Percentiles rank a stretch among this genome's conserved stretches.
These are phyloP conservation scores for Canavalia gladiata DNA, from an alignment of 306 rosid genomes.

Conservation along the genomic window DNA sequence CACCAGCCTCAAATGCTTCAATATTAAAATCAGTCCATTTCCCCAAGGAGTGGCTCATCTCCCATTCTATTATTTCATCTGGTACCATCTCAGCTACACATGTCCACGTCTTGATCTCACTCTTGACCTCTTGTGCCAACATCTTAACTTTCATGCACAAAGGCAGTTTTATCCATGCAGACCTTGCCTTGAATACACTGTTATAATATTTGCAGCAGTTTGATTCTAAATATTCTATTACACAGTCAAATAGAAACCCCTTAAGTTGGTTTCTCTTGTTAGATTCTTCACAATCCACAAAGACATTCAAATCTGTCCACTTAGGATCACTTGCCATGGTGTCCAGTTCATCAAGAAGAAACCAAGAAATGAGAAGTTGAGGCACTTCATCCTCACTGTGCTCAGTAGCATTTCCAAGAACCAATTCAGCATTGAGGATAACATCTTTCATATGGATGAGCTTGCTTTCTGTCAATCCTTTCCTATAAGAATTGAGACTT, in stretches of 20 bases:
- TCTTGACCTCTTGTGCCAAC: conserved; percentile 57
- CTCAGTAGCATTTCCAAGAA: conserved; percentile 54
- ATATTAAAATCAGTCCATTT: conserved; percentile 73
- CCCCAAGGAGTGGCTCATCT: conserved; percentile 72
- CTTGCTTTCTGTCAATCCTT: conserved; percentile 55
- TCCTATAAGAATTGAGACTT: conserved; percentile 49
- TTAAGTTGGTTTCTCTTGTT: conserved; percentile 52
- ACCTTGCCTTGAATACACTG: conserved; percentile 48
- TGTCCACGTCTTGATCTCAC: conserved; percentile 67
- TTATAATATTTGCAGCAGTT: conserved; percentile 54
- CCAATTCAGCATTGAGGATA: conserved; percentile 66
- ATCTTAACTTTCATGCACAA: conserved; percentile 44
- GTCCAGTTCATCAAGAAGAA: conserved; percentile 62
- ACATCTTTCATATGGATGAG: conserved; percentile 63
- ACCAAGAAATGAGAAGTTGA: conserved; percentile 49
- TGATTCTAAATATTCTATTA: conserved; percentile 68
- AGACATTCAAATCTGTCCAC: conserved; percentile 44
- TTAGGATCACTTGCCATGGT: conserved; percentile 45
- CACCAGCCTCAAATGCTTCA: conserved; percentile 76
- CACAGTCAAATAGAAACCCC: conserved; percentile 68
- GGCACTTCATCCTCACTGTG: conserved; percentile 39
- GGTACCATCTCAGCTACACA: conserved; percentile 58
- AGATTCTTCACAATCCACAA: conserved; percentile 40
- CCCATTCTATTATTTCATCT: conserved; percentile 77
- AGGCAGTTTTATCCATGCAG: conserved; percentile 52